Percentiles rank a stretch among this genome's conserved stretches.
Evolutionary conservation across 2,329 filamentous ascomycete genomes (phyloP).

Genomic region (Microcyclospora pomicola): DNA sequence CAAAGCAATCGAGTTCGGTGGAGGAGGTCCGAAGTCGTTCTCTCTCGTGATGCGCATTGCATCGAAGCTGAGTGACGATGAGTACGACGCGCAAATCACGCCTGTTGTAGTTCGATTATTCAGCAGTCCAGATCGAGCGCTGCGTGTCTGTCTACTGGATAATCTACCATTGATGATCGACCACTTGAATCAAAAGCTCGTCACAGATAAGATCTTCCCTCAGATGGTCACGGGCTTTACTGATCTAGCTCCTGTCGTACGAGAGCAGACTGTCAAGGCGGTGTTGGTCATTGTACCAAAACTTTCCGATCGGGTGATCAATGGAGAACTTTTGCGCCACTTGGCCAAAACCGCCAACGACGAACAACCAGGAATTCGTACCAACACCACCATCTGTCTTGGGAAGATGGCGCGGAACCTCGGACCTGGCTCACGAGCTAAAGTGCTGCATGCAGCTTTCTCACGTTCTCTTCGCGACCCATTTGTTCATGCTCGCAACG

Average conservation of each 20-base stretch:
- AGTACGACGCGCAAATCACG: conserved; percentile 72
- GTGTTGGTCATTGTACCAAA: conserved; percentile 79
- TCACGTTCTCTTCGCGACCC: conserved; percentile 79
- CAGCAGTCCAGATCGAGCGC: conserved; percentile 76
- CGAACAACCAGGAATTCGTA: conserved; percentile 90
- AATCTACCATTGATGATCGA: conserved; percentile 86
- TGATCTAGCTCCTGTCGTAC: conserved; percentile 75
- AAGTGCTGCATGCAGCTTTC: conserved; percentile 88
- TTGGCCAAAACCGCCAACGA: conserved; percentile 95
- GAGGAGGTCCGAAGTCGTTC: conserved; percentile 85
- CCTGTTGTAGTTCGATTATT: conserved; percentile 82
- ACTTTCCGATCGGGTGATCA: conserved; percentile 81
- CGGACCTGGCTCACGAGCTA: conserved; percentile 59
- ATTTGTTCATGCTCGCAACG: conserved; percentile 87
- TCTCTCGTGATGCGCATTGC: conserved; percentile 81
- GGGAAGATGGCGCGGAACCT: conserved; percentile 91
- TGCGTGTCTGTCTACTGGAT: conserved; percentile 81
- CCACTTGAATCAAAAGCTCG: conserved; percentile 68
- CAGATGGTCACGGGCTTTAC: conserved; percentile 94
- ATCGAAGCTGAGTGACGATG: conserved; percentile 71
- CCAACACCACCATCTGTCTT: conserved; percentile 93
- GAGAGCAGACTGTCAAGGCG: conserved; percentile 92
- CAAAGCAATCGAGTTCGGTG: conserved; percentile 98
- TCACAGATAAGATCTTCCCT: conserved; percentile 95
- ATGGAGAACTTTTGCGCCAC: conserved; percentile 80